A percentile compares a stretch with the other conserved stretches of the same genome.
Evolutionary conservation across 1,284 basidiomycete species (phyloP).

Genomic region (Microbotryum lychnidis-dioicae): DNA sequence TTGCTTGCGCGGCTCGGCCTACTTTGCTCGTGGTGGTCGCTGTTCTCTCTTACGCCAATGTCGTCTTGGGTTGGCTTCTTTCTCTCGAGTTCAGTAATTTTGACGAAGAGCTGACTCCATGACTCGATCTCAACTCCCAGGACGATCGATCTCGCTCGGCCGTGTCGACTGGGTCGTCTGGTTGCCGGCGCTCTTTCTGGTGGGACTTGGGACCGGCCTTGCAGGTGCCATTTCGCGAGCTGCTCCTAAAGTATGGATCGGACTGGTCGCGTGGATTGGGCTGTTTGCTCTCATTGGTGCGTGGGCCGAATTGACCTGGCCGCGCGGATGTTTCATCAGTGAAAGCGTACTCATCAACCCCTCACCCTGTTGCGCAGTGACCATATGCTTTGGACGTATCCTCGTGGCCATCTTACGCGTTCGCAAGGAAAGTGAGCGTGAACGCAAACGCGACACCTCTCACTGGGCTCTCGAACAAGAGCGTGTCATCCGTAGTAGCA

Average conservation of each 20-base stretch:
- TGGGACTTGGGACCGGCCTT: constrained; percentile 13
- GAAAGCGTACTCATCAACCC: too few relatives aligned
- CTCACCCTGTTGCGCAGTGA: constrained; percentile 1
- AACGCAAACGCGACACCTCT: neutral
- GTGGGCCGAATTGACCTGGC: neutral
- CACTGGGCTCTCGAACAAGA: constrained; percentile 11
- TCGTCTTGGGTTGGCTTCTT: constrained; percentile 8
- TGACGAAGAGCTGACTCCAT: neutral
- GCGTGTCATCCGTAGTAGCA: neutral
- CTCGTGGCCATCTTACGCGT: constrained; percentile 29
- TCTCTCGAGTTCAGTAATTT: neutral
- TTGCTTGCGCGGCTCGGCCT: constrained; percentile 14
- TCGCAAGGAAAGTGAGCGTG: constrained; percentile 5
- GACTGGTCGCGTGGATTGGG: constrained; percentile 14
- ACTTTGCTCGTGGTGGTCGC: constrained; percentile 25
- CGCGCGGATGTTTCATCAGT: too few relatives aligned
- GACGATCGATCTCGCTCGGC: constrained; percentile 17
- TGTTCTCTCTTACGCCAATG: constrained; percentile 17
- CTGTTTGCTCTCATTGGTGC: constrained; percentile 5
- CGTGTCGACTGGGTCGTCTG: constrained; percentile 23
- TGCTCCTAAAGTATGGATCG: constrained; percentile 7
- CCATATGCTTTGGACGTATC: constrained; percentile 22
- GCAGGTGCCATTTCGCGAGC: neutral
- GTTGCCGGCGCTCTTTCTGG: constrained; percentile 11
- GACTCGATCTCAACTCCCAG: neutral